Evolutionary conservation across 1,284 basidiomycete genomes (phyloP).

Genomic region (Ceratobasidium sp.): DNA sequence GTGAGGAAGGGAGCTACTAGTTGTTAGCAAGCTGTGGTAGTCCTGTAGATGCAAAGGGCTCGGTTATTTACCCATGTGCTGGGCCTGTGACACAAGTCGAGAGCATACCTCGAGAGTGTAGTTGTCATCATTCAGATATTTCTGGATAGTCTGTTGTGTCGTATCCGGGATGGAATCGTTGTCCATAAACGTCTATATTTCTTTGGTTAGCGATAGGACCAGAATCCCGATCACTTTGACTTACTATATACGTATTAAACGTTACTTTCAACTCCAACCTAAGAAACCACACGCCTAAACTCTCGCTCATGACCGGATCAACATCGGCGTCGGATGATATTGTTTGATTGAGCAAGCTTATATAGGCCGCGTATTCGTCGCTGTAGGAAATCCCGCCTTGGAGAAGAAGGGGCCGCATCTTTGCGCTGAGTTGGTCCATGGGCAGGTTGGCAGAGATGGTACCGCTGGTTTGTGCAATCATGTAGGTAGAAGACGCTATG

Average conservation of each 20-base stretch:
- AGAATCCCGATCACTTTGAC: not conserved
- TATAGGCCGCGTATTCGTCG: not conserved
- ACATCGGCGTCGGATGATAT: not conserved
- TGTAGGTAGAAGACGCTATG: not conserved
- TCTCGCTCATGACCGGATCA: not conserved
- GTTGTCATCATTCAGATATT: not conserved
- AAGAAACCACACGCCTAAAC: constrained; percentile 2
- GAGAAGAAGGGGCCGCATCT: constrained; percentile 9
- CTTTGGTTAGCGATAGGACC: not conserved
- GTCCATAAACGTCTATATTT: constrained; percentile 20
- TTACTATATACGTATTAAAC: constrained; percentile 7
- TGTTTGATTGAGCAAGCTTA: not conserved
- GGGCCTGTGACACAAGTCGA: not conserved
- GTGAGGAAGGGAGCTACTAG: not conserved
- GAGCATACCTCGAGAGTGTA: constrained; percentile 9
- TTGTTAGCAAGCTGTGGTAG: not conserved
- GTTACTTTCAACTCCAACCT: not conserved
- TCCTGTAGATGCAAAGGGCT: not conserved
- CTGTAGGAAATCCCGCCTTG: constrained; percentile 6
- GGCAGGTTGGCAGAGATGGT: not conserved
- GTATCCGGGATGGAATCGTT: constrained; percentile 18
- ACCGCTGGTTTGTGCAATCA: not conserved
- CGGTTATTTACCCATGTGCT: not conserved
- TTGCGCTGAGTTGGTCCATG: constrained; percentile 7
- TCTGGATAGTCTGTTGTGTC: not conserved